phyloP scores from a whole-genome alignment of 1,284 basidiomycete genomes.

The Irpex lacteus region DNA sequence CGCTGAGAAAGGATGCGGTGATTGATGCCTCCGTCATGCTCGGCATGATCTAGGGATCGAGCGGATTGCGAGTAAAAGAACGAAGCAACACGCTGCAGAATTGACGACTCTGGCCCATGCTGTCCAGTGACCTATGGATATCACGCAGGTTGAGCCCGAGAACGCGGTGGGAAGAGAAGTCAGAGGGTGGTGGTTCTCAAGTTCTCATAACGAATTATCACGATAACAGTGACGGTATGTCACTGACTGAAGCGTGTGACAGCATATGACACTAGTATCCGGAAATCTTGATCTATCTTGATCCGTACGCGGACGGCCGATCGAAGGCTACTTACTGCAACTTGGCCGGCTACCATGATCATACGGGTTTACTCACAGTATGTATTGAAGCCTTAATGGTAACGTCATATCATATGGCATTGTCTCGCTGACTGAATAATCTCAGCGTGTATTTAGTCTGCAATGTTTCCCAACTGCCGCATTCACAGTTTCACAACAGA shows the following conservation, averaged over 20 bases:
- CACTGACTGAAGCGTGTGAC: too few species aligned
- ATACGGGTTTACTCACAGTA: too few species aligned
- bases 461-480: neutral
- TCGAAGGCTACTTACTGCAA: too few species aligned
- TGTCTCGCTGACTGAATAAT: too few species aligned
- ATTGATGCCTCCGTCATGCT: neutral
- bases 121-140: neutral
- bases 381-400: too few species aligned
- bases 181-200: neutral
- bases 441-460: neutral
- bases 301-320: too few species aligned
- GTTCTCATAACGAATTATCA: neutral
- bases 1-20: constrained; percentile 7
- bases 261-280: too few species aligned
- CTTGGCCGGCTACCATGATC: too few species aligned
- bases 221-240: neutral
- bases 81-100: neutral
- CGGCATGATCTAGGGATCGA: neutral
- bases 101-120: neutral
- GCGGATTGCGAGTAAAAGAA: neutral
- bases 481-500: neutral
- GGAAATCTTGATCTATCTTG: too few species aligned
- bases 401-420: too few species aligned
- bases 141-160: neutral
- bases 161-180: neutral